Base-by-base conservation (phyloP, 176 grass and related monocot species). In the Luzula sylvatica region DNA sequence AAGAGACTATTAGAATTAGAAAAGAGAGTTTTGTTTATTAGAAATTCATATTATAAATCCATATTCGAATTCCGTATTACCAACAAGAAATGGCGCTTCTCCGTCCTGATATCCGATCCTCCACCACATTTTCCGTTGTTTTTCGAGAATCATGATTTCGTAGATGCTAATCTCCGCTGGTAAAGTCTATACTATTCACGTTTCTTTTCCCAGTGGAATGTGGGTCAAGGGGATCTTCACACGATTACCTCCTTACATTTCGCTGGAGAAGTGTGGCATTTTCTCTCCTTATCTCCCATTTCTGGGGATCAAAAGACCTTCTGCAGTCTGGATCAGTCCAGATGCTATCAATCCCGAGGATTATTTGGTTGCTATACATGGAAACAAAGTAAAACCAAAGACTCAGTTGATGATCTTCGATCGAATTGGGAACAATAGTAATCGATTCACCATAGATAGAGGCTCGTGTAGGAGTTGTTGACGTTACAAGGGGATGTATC, bases 51-150 rank as follows among this genome's bases (percentile, higher is more conserved):
- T n/a, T n/a, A n/a, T n/a, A n/a, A n/a, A n/a, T n/a, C n/a, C n/a
- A n/a, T n/a, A n/a, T n/a, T n/a, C n/a, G n/a, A n/a, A n/a, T n/a
- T n/a, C n/a, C n/a, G n/a, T n/a, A n/a, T n/a, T n/a, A n/a, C n/a
- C n/a, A n/a, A n/a, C n/a, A n/a, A n/a, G n/a, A 26, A 39, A 9
- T 61, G 58, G 58, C 41, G 40, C 41, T 0, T 8, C 8, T 22
- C 58, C 6, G 40, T 38, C 26, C 44, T 23, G 5, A 11, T 26
- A 11, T 61, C 58, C 11, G 22, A 46, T 14, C 41, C 44, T 4
- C 58, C 58, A n/a, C 58, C 58, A 12, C 58, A 61, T 8, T 11
- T 61, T 15, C 58, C 58, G 17, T 61, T 32, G 15, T 62, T 62
- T 7, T 39, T 62, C 11, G 8, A 20, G 22, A 35, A 8, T 11